These are phyloP conservation scores for Linum tenue DNA, from an alignment of 345 rosid species.

Conservation along the genomic window DNA sequence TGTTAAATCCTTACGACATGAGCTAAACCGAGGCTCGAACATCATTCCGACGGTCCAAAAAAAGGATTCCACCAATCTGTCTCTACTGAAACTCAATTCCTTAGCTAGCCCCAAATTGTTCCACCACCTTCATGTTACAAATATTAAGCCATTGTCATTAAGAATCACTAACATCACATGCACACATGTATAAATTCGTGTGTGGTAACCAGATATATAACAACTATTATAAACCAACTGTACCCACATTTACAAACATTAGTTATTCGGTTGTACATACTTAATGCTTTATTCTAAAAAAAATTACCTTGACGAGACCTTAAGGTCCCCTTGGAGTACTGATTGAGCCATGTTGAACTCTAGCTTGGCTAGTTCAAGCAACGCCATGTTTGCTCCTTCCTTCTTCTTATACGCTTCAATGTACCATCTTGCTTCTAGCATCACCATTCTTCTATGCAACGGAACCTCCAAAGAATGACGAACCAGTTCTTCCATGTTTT, in stretches of 20 bases:
- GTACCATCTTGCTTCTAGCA: slow-evolving; percentile 17
- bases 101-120: slow-evolving; percentile 5
- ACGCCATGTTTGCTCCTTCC: background rate
- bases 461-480: slow-evolving; percentile 19
- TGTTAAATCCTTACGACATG: slow-evolving; percentile 10
- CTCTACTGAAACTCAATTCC: slow-evolving; percentile 14
- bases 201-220: too few species aligned
- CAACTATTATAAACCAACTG: too few species aligned
- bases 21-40: slow-evolving; percentile 5
- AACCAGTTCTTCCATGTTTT: background rate
- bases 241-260: too few species aligned
- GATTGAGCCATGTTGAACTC: slow-evolving; percentile 20
- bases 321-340: slow-evolving; percentile 14
- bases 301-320: slow-evolving; percentile 10
- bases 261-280: too few species aligned
- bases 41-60: slow-evolving; percentile 14
- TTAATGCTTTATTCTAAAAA: too few species aligned
- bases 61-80: slow-evolving; percentile 11
- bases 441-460: slow-evolving; percentile 6
- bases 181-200: too few species aligned
- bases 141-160: background rate
- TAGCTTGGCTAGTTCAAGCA: slow-evolving; percentile 18
- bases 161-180: too few species aligned
- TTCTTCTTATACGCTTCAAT: slow-evolving; percentile 10
- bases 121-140: slow-evolving; percentile 18